Base-by-base conservation (phyloP, 1,284 basidiomycete species). In the Abortiporus biennis region DNA sequence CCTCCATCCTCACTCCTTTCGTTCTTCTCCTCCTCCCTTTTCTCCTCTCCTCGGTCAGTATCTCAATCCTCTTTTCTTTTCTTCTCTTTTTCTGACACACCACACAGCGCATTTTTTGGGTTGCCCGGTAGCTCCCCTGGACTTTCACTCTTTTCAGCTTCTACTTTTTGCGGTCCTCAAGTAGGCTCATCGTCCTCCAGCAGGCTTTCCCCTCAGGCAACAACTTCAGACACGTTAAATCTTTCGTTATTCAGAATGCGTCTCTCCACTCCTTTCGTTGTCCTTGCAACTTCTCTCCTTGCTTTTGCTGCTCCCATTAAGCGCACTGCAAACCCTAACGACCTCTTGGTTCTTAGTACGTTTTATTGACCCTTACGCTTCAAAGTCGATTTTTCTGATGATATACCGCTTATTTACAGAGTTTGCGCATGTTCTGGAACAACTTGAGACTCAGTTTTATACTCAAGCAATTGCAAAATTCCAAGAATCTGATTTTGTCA, bases 341-440 rank as follows among this genome's bases (percentile, higher is more conserved):
- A 81, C 54, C 53, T 79, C 34, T 52, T 74, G 47, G 80, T 84
- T 24, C 68, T 82, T 52, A 67, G 82, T 84, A 59, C 54, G 80
- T 76, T 3, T n/a, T 42, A 16, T 33, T 15, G n/a, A 22, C 4
- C 32, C 22, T 3, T 23, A 8, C 1, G 12, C 27, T 3, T 16
- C 11, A 9, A 6, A 20, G 29, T 42, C 40, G 17, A 19, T 21
- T 12, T 15, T 35, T n/a, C 19, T 40, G 15, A 8, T 38, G 24
- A 33, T 13, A 15, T 11, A 24, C 35, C 22, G 15, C 42, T 41
- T 44, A 35, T 20, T 22, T 27, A 12, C 55, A 87, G 85, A 81
- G 57, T 89, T 90, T 52, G 85, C 85, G 27, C 68, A 79, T 56
- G 77, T 85, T 33, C 67, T 88, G 34, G 85, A 90, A 62, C 74